Evolutionary conservation across 768 basidiomycete species (phyloP).

Genomic region (Suillus bovinus): DNA sequence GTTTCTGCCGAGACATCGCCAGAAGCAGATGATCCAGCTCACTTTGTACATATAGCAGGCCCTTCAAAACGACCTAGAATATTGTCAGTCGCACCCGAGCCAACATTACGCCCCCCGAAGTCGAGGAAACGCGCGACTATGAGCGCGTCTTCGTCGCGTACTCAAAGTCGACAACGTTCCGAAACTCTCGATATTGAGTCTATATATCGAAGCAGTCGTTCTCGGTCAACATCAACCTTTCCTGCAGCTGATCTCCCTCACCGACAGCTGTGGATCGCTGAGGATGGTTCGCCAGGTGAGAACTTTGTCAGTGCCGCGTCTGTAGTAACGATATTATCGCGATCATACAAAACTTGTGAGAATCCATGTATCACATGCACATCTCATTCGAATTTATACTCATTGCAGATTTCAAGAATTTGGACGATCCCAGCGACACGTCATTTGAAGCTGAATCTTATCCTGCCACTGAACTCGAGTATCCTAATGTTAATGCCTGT

Average conservation of each 20-base stretch:
- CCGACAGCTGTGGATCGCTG: constrained; percentile 48
- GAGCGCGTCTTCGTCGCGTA: constrained; percentile 40
- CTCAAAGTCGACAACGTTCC: constrained; percentile 41
- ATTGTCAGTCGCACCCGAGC: background rate
- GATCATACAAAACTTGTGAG: constrained; percentile 71
- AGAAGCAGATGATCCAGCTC: constrained; percentile 26
- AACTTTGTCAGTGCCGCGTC: constrained; percentile 62
- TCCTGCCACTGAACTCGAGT: constrained; percentile 75
- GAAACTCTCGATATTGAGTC: constrained; percentile 50
- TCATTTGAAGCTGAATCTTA: constrained; percentile 63
- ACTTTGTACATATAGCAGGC: constrained; percentile 11
- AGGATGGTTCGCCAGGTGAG: constrained; percentile 52
- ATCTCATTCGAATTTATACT: constrained; percentile 16
- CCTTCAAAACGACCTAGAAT: constrained; percentile 6
- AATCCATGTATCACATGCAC: constrained; percentile 12
- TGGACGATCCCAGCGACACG: constrained; percentile 57
- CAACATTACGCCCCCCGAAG: constrained; percentile 19
- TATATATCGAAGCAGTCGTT: constrained; percentile 56
- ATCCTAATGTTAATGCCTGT: constrained; percentile 67
- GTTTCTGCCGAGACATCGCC: constrained; percentile 19
- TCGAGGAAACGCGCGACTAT: constrained; percentile 26
- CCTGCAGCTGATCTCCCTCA: constrained; percentile 37
- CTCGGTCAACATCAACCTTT: constrained; percentile 62
- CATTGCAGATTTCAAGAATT: constrained; percentile 67
- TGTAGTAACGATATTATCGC: constrained; percentile 62